These are phyloP conservation scores for Alternaria solani DNA, from an alignment of 2,329 filamentous ascomycete species.

Conservation along the genomic window DNA sequence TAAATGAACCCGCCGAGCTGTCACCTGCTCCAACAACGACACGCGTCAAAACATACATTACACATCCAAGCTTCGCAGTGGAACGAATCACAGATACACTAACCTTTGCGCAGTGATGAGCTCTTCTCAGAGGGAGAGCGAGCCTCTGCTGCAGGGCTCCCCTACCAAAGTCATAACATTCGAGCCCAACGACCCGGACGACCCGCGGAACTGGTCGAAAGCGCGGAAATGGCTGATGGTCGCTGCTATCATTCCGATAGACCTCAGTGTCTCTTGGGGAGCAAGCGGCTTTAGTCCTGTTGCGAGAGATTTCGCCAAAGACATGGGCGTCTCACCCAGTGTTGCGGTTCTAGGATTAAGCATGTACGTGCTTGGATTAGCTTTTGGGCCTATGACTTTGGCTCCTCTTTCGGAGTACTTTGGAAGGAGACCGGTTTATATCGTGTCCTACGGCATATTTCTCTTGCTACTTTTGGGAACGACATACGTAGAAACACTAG, in stretches of 20 bases:
- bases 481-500: conserved; percentile 53
- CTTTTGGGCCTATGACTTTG: conserved; percentile 51
- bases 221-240: conserved; percentile 49
- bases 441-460: conserved; percentile 54
- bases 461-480: conserved; percentile 55
- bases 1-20: not conserved
- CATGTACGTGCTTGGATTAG: conserved; percentile 58
- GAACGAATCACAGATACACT: not conserved
- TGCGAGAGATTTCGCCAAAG: conserved; percentile 51
- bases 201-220: conserved; percentile 48
- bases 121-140: conserved; percentile 6
- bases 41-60: not conserved
- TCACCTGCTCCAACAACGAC: not conserved
- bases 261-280: conserved; percentile 53
- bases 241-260: conserved; percentile 47
- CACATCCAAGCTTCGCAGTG: not conserved
- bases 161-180: conserved; percentile 25
- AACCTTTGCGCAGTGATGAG: conserved; percentile 5
- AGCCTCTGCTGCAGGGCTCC: conserved; percentile 17
- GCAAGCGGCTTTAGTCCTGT: conserved; percentile 60
- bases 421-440: conserved; percentile 55
- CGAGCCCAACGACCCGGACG: conserved; percentile 31
- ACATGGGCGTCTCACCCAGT: conserved; percentile 53
- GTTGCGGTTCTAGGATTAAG: conserved; percentile 57
- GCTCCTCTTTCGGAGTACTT: conserved; percentile 51